Evolutionary conservation across 1,139 yeast species (phyloP).

Genomic region (Pichia sp.): DNA sequence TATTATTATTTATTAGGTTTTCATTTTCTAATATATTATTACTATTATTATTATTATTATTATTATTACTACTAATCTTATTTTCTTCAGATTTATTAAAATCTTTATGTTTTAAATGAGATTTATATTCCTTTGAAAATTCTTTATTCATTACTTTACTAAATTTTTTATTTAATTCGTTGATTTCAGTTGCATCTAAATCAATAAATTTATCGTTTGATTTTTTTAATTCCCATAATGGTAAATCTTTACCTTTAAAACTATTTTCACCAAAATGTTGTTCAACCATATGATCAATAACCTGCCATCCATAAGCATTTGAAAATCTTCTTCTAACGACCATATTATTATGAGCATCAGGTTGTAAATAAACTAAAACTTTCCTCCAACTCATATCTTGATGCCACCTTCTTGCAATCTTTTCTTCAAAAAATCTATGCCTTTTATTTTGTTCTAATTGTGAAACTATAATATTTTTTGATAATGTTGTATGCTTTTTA

Average conservation of each 20-base stretch:
- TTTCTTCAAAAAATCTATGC: constrained; percentile 56
- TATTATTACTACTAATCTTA: no score
- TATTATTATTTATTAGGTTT: background rate
- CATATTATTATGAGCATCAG: constrained; percentile 95
- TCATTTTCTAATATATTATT: background rate
- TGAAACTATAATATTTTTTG: constrained; percentile 12
- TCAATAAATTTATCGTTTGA: constrained; percentile 6
- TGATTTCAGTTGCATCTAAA: constrained; percentile 11
- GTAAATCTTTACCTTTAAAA: constrained; percentile 21
- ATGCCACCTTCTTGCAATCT: constrained; percentile 87
- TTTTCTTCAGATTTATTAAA: background rate
- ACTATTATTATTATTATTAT: no score
- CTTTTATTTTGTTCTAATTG: constrained; percentile 25
- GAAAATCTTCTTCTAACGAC: constrained; percentile 84
- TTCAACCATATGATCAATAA: constrained; percentile 69
- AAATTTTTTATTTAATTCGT: constrained; percentile 8
- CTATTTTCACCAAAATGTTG: constrained; percentile 47
- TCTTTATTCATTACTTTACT: constrained; percentile 14
- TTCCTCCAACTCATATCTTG: constrained; percentile 84
- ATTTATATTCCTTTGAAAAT: constrained; percentile 9
- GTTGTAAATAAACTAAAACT: constrained; percentile 75
- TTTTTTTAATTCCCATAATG: constrained; percentile 18
- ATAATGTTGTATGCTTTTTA: constrained; percentile 16
- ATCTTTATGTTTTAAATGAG: background rate
- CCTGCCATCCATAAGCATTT: constrained; percentile 97